A percentile compares a stretch with the other conserved stretches of the same genome.
phyloP scores from a whole-genome alignment of 306 rosid species.

The Oemleria cerasiformis region DNA sequence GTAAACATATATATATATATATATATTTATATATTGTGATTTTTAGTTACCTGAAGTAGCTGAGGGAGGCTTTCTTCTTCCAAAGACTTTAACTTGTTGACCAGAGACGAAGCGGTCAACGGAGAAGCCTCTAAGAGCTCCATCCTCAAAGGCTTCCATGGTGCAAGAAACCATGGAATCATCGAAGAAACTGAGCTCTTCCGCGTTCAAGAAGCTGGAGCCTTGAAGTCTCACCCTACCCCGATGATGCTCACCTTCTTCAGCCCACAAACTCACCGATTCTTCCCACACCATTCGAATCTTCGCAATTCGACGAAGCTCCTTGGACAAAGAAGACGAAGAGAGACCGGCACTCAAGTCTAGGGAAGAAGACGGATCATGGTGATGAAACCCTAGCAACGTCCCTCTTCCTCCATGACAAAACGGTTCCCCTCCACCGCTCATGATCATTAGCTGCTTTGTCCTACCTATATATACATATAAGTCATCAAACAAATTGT shows the following conservation, averaged over 20 bases:
- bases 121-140: slow-evolving; percentile 73
- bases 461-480: slow-evolving; percentile 45
- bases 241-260: slow-evolving; percentile 71
- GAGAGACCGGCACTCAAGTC: slow-evolving; percentile 46
- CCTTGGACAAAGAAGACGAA: slow-evolving; percentile 38
- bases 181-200: slow-evolving; percentile 78
- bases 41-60: slow-evolving; percentile 42
- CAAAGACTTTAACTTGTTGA: slow-evolving; percentile 85
- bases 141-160: slow-evolving; percentile 83
- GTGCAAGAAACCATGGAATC: slow-evolving; percentile 78
- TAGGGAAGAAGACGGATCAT: slow-evolving; percentile 12
- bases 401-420: slow-evolving; percentile 51
- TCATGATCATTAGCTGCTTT: slow-evolving; percentile 47
- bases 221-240: slow-evolving; percentile 69
- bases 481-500: slow-evolving; percentile 7
- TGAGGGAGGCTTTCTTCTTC: slow-evolving; percentile 71
- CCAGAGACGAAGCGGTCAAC: slow-evolving; percentile 88
- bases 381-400: slow-evolving; percentile 45
- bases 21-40: too few species aligned
- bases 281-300: slow-evolving; percentile 91
- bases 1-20: not conserved
- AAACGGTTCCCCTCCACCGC: slow-evolving; percentile 44
- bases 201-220: slow-evolving; percentile 69
- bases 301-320: slow-evolving; percentile 78
- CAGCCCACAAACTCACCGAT: slow-evolving; percentile 84